These are phyloP conservation scores for Colletotrichum graminicola DNA, from an alignment of 2,329 filamentous ascomycete species.

Conservation along the genomic window DNA sequence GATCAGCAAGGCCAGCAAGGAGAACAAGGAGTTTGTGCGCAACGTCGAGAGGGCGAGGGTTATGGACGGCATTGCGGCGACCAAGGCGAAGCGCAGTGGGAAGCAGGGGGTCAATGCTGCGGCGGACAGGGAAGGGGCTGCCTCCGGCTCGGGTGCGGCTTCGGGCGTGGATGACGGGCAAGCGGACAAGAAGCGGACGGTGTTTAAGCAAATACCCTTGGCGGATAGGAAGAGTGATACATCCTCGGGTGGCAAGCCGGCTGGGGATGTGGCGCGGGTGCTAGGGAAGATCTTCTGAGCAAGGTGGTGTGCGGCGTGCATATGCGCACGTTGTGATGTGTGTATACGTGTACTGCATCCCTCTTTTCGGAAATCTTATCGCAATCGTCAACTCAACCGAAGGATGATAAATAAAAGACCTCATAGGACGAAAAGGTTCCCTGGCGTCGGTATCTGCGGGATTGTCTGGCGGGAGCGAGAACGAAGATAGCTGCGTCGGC, in stretches of 20 bases:
- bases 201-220: conserved; percentile 76
- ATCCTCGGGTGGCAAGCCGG: conserved; percentile 62
- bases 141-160: conserved; percentile 40
- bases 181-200: conserved; percentile 55
- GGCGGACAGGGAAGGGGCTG: conserved; percentile 43
- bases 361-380: neutral
- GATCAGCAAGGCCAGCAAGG: conserved; percentile 78
- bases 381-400: neutral
- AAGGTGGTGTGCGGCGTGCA: conserved; percentile 2
- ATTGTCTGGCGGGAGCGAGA: neutral
- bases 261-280: conserved; percentile 69
- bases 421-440: conserved; percentile 33
- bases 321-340: neutral
- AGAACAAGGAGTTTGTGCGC: conserved; percentile 84
- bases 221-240: conserved; percentile 61
- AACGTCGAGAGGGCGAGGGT: conserved; percentile 87
- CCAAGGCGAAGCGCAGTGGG: conserved; percentile 60
- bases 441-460: conserved; percentile 2
- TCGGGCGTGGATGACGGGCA: conserved; percentile 41
- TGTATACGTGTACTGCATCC: neutral
- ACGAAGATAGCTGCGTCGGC: neutral
- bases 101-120: conserved; percentile 52
- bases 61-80: conserved; percentile 78
- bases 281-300: conserved; percentile 73
- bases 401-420: neutral